Percentiles rank a stretch among this genome's conserved stretches.
Evolutionary conservation across 2,329 filamentous ascomycete species (phyloP).

Genomic region (Aotearoamyces nothofagi): DNA sequence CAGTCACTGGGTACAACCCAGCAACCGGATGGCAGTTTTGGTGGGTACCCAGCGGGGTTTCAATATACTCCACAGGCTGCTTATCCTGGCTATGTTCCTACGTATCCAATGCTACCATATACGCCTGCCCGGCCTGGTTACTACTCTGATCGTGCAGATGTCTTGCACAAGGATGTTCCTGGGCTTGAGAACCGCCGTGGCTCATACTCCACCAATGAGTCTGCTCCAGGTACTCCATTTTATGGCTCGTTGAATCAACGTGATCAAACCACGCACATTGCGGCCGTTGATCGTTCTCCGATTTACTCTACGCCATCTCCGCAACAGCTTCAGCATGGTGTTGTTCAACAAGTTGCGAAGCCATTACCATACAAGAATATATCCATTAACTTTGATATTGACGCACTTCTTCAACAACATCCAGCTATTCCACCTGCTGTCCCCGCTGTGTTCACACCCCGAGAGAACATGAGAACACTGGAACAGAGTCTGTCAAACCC

Average conservation of each 20-base stretch:
- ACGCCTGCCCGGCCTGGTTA: slow-evolving; percentile 14
- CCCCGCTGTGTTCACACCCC: slow-evolving; percentile 74
- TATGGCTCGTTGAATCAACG: slow-evolving; percentile 42
- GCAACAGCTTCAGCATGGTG: slow-evolving; percentile 34
- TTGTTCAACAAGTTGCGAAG: slow-evolving; percentile 18
- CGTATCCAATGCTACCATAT: slow-evolving; percentile 18
- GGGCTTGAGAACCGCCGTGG: slow-evolving; percentile 49
- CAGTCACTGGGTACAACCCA: slow-evolving; percentile 14
- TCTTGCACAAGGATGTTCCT: slow-evolving; percentile 31
- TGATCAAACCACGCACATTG: slow-evolving; percentile 43
- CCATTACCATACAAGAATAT: slow-evolving; percentile 16
- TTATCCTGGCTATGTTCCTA: slow-evolving; percentile 18
- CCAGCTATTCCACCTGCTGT: slow-evolving; percentile 78
- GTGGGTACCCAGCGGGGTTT: slow-evolving; percentile 14
- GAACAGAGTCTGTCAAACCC: slow-evolving; percentile 92
- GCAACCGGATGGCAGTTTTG: slow-evolving; percentile 16
- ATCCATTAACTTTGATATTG: slow-evolving; percentile 15
- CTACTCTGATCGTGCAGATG: slow-evolving; percentile 16
- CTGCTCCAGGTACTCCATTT: slow-evolving; percentile 48
- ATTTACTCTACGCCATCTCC: slow-evolving; percentile 54
- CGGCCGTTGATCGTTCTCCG: slow-evolving; percentile 41
- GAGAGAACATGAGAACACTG: slow-evolving; percentile 74
- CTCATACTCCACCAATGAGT: slow-evolving; percentile 54
- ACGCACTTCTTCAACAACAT: slow-evolving; percentile 52
- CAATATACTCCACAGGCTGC: slow-evolving; percentile 17